A percentile compares a stretch with the other conserved stretches of the same genome.
Evolutionary conservation across 225 moss, liverwort and hornwort species (phyloP).

Genomic region (Pseudoscleropodium purum): DNA sequence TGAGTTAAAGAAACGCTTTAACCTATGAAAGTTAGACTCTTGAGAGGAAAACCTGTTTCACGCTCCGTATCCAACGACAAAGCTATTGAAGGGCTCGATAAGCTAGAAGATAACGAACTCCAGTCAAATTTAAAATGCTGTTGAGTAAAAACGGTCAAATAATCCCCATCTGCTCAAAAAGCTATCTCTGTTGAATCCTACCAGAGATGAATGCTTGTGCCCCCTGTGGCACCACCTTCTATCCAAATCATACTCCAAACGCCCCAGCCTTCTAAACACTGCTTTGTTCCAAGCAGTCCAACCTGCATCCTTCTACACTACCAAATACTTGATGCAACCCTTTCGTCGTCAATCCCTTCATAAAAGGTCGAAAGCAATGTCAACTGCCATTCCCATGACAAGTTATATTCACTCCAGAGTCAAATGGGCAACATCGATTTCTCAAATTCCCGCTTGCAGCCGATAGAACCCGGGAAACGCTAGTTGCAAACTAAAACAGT

Average conservation of each 20-base stretch:
- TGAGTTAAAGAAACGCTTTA: slow-evolving; percentile 7
- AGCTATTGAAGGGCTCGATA: not conserved
- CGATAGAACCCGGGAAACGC: not conserved
- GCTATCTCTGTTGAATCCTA: slow-evolving; percentile 14
- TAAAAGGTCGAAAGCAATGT: not conserved
- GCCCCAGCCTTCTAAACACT: not conserved
- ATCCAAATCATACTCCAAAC: slow-evolving; percentile 15
- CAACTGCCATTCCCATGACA: not conserved
- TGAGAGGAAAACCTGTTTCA: not conserved
- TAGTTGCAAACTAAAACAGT: not conserved
- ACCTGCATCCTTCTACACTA: slow-evolving; percentile 35
- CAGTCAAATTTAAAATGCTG: not conserved
- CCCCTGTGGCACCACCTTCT: slow-evolving; percentile 19
- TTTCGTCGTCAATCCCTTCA: not conserved
- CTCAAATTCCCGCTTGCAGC: not conserved
- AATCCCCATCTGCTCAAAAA: not conserved
- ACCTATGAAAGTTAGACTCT: not conserved
- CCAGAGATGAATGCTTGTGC: not conserved
- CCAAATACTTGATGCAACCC: not conserved
- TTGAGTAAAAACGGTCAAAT: not conserved
- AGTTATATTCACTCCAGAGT: not conserved
- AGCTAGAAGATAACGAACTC: not conserved
- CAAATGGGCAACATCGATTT: not conserved
- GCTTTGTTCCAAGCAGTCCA: not conserved
- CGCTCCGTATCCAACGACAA: not conserved